Evolutionary conservation across 805 yeast species (phyloP).

Genomic region (Barnettozyma sucrosica): DNA sequence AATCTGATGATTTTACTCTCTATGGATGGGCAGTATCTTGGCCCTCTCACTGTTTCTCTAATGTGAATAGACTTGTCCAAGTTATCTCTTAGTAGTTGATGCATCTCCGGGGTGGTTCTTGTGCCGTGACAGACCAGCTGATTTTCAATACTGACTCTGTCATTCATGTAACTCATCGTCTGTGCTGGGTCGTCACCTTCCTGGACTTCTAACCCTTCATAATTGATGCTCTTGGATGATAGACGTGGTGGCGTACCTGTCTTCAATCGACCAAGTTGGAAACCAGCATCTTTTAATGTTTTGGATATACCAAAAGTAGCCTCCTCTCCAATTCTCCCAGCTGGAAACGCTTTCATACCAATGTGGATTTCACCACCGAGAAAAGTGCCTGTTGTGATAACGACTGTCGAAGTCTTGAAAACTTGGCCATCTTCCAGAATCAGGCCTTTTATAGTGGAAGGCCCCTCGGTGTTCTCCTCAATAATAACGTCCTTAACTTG

Average conservation of each 20-base stretch:
- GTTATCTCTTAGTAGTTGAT: constrained; percentile 60
- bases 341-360: constrained; percentile 73
- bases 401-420: constrained; percentile 58
- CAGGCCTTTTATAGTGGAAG: constrained; percentile 56
- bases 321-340: constrained; percentile 90
- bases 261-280: constrained; percentile 80
- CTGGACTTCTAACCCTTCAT: constrained; percentile 55
- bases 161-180: constrained; percentile 86
- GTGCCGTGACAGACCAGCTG: constrained; percentile 76
- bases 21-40: constrained; percentile 94
- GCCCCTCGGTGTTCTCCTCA: constrained; percentile 29
- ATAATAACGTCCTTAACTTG: constrained; percentile 82
- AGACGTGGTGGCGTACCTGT: constrained; percentile 97
- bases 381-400: constrained; percentile 94
- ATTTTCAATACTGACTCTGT: constrained; percentile 50
- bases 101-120: constrained; percentile 68
- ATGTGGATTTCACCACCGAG: constrained; percentile 92
- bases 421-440: constrained; percentile 62
- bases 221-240: constrained; percentile 66
- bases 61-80: constrained; percentile 84
- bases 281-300: constrained; percentile 72
- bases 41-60: constrained; percentile 90
- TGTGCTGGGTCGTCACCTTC: constrained; percentile 78
- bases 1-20: constrained; percentile 85
- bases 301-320: constrained; percentile 86